Percentiles rank a stretch among this genome's conserved stretches.
These are phyloP conservation scores for Claviceps quebecensis DNA, from an alignment of 2,329 filamentous ascomycete species.

Conservation along the genomic window DNA sequence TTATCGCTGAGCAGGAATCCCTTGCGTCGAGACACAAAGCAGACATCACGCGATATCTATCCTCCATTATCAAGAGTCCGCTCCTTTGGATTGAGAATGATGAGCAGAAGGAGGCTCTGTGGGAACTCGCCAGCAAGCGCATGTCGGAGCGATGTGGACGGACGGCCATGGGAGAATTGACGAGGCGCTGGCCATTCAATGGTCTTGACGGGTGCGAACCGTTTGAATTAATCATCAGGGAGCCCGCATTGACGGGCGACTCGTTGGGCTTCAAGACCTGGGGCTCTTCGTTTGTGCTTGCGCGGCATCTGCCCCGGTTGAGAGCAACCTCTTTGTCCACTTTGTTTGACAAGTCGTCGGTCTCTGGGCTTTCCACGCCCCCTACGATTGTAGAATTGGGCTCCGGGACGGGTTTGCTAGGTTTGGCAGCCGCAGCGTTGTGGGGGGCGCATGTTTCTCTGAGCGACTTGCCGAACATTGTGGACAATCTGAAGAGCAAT, in stretches of 20 bases:
- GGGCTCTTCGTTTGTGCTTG: conserved; percentile 79
- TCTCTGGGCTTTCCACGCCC: conserved; percentile 8
- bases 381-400: conserved; percentile 60
- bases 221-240: conserved; percentile 60
- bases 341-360: conserved; percentile 25
- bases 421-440: conserved; percentile 65
- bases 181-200: conserved; percentile 38
- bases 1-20: conserved; percentile 27
- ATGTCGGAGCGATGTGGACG: conserved; percentile 79
- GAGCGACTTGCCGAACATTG: conserved; percentile 74
- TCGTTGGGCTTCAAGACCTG: conserved; percentile 89
- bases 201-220: conserved; percentile 16
- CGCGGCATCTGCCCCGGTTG: conserved; percentile 49
- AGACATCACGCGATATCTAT: conserved; percentile 51
- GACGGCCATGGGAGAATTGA: conserved; percentile 42
- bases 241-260: conserved; percentile 79
- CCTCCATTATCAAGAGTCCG: conserved; percentile 51
- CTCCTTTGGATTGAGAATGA: conserved; percentile 57
- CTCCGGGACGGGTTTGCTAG: conserved; percentile 81
- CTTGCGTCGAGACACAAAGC: conserved; percentile 27
- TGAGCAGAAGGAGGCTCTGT: conserved; percentile 52
- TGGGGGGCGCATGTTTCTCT: conserved; percentile 54
- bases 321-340: conserved; percentile 29
- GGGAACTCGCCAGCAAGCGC: conserved; percentile 65
- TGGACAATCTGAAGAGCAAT: conserved; percentile 68